These are phyloP conservation scores for Plasmodium vivax DNA, from an alignment of 169 alveolate genomes.

Conservation along the genomic window DNA sequence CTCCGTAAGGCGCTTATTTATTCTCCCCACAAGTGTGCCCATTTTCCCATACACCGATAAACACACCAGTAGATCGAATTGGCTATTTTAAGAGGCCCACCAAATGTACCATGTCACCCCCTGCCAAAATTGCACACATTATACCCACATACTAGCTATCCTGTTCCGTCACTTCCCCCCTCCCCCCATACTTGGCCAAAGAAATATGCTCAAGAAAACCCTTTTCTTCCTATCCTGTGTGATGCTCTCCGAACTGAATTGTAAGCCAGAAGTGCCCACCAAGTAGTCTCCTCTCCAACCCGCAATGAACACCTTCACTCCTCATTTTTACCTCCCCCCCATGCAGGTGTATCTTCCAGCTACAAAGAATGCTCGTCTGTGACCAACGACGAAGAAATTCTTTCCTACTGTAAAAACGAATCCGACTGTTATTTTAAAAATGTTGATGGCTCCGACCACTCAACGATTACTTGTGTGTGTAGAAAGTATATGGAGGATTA, in stretches of 20 bases:
- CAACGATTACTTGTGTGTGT: slow-evolving; percentile 51
- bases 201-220: neutral
- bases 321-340: neutral
- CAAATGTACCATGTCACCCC: neutral
- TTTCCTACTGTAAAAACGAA: slow-evolving; percentile 57
- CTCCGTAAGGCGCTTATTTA: neutral
- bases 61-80: neutral
- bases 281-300: neutral
- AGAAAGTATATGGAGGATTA: slow-evolving; percentile 30
- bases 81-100: neutral
- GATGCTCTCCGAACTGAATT: neutral
- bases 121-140: neutral
- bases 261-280: neutral
- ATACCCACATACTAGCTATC: neutral
- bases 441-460: neutral
- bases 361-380: slow-evolving; percentile 22
- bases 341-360: slow-evolving; percentile 17
- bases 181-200: neutral
- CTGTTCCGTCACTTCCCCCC: neutral
- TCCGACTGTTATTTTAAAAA: slow-evolving; percentile 36
- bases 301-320: neutral
- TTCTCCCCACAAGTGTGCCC: neutral
- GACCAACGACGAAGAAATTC: slow-evolving; percentile 20
- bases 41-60: neutral
- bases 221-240: neutral